Conservation (phyloP, 192 early-diverging fungal species). For the Coemansia sp. region DNA sequence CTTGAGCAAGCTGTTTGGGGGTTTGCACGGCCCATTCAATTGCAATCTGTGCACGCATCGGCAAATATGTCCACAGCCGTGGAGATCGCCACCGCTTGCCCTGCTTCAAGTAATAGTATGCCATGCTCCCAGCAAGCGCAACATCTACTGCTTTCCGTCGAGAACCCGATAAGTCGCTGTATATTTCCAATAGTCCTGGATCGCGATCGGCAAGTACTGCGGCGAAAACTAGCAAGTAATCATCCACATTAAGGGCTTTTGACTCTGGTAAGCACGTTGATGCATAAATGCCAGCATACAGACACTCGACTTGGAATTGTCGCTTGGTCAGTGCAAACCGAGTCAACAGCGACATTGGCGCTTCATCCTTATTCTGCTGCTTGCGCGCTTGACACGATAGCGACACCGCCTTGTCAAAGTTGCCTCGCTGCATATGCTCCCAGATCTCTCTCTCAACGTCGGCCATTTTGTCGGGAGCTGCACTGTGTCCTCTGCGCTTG, state of each 20-base stretch:
- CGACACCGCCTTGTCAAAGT: constrained; percentile 12
- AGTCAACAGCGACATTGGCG: constrained; percentile 10
- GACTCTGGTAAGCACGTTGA: not conserved
- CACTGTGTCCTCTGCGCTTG: not conserved
- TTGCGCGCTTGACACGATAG: constrained; percentile 1
- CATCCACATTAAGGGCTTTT: not conserved
- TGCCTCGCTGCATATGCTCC: constrained; percentile 12
- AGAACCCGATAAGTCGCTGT: not conserved
- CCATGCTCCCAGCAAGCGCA: constrained; percentile 7
- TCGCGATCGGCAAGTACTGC: constrained; percentile 25
- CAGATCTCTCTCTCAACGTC: constrained; percentile 14
- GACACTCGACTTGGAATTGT: constrained; percentile 15
- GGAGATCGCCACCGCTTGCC: constrained; percentile 7
- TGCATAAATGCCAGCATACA: constrained; percentile 28
- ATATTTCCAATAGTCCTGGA: constrained; percentile 11
- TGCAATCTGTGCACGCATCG: not conserved
- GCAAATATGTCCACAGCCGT: not conserved
- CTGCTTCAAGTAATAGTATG: constrained; percentile 3
- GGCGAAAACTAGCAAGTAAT: constrained; percentile 10
- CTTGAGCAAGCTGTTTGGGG: not conserved
- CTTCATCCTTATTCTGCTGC: not conserved
- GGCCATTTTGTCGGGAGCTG: not conserved
- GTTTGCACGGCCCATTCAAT: constrained; percentile 7
- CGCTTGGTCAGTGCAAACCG: constrained; percentile 30
- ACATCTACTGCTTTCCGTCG: constrained; percentile 11